Evolutionary conservation across 306 rosid genomes (phyloP), one percentile per base, ranked within the genome.

Genomic region (Quercus variabilis): DNA sequence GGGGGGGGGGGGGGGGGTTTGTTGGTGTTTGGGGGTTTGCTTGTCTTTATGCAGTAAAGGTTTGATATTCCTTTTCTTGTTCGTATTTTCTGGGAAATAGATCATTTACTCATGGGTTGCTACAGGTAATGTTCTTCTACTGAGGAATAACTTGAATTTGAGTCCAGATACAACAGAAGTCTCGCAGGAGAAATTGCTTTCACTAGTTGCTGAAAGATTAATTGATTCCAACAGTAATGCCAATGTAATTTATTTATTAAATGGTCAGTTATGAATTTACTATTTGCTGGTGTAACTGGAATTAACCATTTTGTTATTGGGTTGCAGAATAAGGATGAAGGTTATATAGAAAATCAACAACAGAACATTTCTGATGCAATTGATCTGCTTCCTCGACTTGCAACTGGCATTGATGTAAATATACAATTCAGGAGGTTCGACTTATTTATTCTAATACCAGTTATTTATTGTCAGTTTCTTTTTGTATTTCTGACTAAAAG

Each of bases 381-480:
- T 80, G 99, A 96, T 88, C 89, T 89, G 82, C 98, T 96, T 71
- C 99, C 98, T 62, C 89, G 90, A 79, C 99, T 96, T 82, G 97
- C 99, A 63, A 96, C 99, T 5, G 99, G 99, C 82, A 96, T 96
- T 70, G 99, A 96, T 89, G 99, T 96, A 78, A 96, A 96, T 89
- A 83, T 91, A 85, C 92, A 90, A 78, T 96, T 91, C 84, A 90
- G 83, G 81, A 93, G 97, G 99, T 96, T 57, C 64, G 86, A 69
- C 77, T 63, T 74, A 38, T 73, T 70, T 69, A 17, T 78, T 54
- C 74, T 78, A 64, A 74, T 62, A 13, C 41, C 17, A 26, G 70
- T 69, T 71, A 38, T 82, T 51, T n/a, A 55, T 33, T 78, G 69
- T 62, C 74, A 77, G 79, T 58, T 46, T 85, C 41, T 74, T 72